Percentiles rank a stretch among this genome's conserved stretches.
Evolutionary conservation across 139 green algal genomes (phyloP).

Genomic region (Ulvella scutata): DNA sequence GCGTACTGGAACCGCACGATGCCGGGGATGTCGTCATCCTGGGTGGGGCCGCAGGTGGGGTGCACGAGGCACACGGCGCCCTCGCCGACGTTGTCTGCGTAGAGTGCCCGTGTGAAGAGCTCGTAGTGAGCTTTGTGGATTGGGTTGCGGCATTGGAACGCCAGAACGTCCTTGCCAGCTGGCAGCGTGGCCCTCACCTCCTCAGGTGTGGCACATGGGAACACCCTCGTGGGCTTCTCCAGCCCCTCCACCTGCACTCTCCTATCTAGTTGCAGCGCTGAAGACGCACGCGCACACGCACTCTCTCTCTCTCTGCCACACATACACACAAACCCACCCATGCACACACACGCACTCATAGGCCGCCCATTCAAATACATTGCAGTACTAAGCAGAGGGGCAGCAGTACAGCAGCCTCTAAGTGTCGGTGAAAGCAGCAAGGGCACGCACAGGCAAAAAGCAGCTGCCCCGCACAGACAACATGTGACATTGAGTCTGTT

Average conservation of each 20-base stretch:
- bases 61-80: constrained; percentile 63
- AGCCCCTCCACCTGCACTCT: constrained; percentile 48
- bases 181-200: constrained; percentile 51
- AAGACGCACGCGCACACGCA: too few relatives aligned
- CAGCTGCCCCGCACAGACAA: neutral
- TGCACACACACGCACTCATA: too few relatives aligned
- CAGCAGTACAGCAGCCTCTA: too few relatives aligned
- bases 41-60: constrained; percentile 70
- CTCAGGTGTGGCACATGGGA: constrained; percentile 49
- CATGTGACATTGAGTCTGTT: too few relatives aligned
- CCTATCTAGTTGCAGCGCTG: too few relatives aligned
- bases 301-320: too few relatives aligned
- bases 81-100: constrained; percentile 53
- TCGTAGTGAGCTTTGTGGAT: constrained; percentile 79
- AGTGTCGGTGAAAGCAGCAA: too few relatives aligned
- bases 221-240: constrained; percentile 55
- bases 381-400: too few relatives aligned
- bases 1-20: constrained; percentile 47
- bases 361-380: too few relatives aligned
- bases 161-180: constrained; percentile 44
- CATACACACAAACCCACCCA: too few relatives aligned
- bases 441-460: neutral
- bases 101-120: constrained; percentile 68
- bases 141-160: constrained; percentile 75
- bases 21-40: constrained; percentile 66